A percentile compares a stretch with the other conserved stretches of the same genome.
Evolutionary conservation across 1,284 basidiomycete species (phyloP).

Genomic region (Ustilago tritici): DNA sequence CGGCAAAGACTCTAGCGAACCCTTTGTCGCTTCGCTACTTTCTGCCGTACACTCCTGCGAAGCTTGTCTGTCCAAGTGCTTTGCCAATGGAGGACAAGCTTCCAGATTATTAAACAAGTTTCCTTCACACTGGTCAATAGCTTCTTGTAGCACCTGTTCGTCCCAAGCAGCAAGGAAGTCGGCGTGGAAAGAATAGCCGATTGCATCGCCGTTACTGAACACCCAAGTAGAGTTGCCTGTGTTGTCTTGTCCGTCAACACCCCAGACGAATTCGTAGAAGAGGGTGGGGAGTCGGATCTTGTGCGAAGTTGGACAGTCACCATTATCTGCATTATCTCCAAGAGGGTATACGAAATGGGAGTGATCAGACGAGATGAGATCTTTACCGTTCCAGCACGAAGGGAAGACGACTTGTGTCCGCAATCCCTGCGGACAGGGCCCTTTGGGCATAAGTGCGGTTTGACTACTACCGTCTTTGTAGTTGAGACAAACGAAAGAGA

Average conservation of each 20-base stretch:
- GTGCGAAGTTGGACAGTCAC: constrained; percentile 72
- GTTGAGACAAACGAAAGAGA: constrained; percentile 71
- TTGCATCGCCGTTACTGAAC: constrained; percentile 50
- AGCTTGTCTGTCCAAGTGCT: constrained; percentile 27
- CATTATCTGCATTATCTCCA: constrained; percentile 71
- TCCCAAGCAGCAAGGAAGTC: constrained; percentile 73
- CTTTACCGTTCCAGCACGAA: constrained; percentile 74
- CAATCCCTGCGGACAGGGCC: constrained; percentile 67
- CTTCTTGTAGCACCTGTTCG: constrained; percentile 71
- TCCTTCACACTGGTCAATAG: constrained; percentile 74
- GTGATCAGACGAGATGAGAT: constrained; percentile 71
- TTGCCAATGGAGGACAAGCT: constrained; percentile 69
- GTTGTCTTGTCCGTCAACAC: constrained; percentile 16
- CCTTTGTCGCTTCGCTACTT: constrained; percentile 18
- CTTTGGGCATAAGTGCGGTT: constrained; percentile 33
- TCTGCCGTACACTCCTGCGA: constrained; percentile 12
- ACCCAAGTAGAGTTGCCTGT: constrained; percentile 34
- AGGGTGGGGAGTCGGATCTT: constrained; percentile 73
- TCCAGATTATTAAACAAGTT: constrained; percentile 70
- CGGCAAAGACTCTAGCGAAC: constrained; percentile 30
- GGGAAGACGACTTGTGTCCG: constrained; percentile 72
- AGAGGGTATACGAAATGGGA: constrained; percentile 70
- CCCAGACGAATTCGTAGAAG: constrained; percentile 72
- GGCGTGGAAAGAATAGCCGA: constrained; percentile 72
- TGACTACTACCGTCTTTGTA: constrained; percentile 61